phyloP scores from a whole-genome alignment of 805 yeast genomes.

The Ogataea pini region DNA sequence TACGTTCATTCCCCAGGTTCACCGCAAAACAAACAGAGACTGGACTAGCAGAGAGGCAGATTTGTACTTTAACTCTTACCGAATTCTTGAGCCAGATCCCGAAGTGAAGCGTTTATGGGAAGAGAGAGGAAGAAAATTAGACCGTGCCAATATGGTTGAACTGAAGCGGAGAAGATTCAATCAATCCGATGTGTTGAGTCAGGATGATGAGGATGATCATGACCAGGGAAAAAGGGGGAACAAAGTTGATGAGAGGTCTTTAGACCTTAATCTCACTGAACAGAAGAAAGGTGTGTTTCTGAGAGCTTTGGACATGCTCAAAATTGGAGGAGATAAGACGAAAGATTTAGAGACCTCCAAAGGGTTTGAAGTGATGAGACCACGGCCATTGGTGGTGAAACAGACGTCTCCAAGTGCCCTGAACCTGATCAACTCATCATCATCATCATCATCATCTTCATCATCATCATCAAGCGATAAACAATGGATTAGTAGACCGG shows the following conservation, averaged over 20 bases:
- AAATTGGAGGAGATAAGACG: neutral
- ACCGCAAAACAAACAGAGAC: slow-evolving; percentile 33
- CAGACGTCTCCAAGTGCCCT: neutral
- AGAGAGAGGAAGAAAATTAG: slow-evolving; percentile 39
- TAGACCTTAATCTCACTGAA: too few species aligned
- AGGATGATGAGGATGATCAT: neutral
- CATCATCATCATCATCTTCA: slow-evolving; percentile 1
- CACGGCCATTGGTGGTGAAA: slow-evolving; percentile 17
- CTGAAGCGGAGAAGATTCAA: slow-evolving; percentile 3
- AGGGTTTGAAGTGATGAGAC: slow-evolving; percentile 36
- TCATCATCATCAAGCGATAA: slow-evolving; percentile 1
- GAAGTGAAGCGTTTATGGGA: slow-evolving; percentile 56
- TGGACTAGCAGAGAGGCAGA: slow-evolving; percentile 66
- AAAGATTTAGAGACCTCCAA: neutral
- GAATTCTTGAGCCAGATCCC: slow-evolving; percentile 46
- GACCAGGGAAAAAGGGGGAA: too few species aligned
- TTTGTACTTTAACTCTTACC: slow-evolving; percentile 44
- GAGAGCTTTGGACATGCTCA: neutral
- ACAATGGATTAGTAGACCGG: neutral
- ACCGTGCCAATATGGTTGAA: slow-evolving; percentile 20
- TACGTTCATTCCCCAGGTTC: slow-evolving; percentile 16
- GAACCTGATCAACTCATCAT: neutral
- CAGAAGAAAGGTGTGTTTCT: slow-evolving; percentile 1
- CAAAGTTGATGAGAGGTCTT: neutral
- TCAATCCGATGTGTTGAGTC: neutral